Percentiles rank a stretch among this genome's conserved stretches.
phyloP scores from a whole-genome alignment of 495 filamentous ascomycete species.

The Rhypophila decipiens region DNA sequence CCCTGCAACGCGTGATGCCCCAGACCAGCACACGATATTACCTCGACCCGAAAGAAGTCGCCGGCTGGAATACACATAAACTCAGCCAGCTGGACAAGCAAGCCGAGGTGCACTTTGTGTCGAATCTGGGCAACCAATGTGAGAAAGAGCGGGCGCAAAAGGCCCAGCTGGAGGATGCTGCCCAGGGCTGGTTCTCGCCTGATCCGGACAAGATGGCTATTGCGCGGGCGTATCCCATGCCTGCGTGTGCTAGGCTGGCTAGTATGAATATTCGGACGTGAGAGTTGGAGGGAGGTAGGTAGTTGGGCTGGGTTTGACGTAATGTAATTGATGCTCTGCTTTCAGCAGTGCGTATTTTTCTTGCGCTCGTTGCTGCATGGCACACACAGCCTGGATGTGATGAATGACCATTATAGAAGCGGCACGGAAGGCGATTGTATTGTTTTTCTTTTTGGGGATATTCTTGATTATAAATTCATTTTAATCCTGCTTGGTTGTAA shows the following conservation, averaged over 20 bases:
- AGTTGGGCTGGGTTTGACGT: no score
- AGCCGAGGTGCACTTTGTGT: slow-evolving; percentile 68
- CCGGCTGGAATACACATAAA: slow-evolving; percentile 58
- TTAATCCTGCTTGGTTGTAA: no score
- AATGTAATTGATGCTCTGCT: no score
- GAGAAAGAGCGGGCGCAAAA: slow-evolving; percentile 59
- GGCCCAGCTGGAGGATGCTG: slow-evolving; percentile 64
- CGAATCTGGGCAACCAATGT: slow-evolving; percentile 59
- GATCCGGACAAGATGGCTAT: slow-evolving; percentile 67
- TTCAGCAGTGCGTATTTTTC: no score
- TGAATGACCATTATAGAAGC: no score
- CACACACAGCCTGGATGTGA: no score
- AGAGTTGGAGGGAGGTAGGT: no score
- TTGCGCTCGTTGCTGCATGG: no score
- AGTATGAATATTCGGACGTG: no score
- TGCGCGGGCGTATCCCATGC: slow-evolving; percentile 33
- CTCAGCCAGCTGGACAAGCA: slow-evolving; percentile 66
- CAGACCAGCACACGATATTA: slow-evolving; percentile 73
- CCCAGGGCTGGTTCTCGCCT: slow-evolving; percentile 81
- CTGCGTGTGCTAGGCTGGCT: slow-evolving; percentile 32
- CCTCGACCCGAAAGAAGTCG: slow-evolving; percentile 71
- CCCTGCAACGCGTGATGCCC: slow-evolving; percentile 62
- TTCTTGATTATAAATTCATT: no score
- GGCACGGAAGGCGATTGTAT: no score
- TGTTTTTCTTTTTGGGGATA: no score